Evolutionary conservation across 2,329 filamentous ascomycete species (phyloP).

Genomic region (Fusarium pilosicola): DNA sequence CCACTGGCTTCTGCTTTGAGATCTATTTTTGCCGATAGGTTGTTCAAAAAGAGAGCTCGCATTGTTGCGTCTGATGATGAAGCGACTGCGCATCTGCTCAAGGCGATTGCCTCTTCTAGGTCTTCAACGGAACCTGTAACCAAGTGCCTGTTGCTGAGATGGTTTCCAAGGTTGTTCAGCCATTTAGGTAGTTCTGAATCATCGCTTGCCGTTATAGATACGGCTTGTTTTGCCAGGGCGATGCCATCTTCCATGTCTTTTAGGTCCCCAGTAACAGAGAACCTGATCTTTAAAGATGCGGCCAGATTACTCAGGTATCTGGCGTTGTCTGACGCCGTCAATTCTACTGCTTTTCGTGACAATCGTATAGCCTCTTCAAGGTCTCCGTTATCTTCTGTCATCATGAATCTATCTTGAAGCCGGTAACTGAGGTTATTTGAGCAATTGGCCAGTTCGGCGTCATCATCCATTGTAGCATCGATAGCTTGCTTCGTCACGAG

Average conservation of each 20-base stretch:
- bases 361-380: neutral
- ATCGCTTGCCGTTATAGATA: neutral
- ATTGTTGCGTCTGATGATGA: rapidly evolving
- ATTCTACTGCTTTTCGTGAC: neutral
- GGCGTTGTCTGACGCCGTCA: neutral
- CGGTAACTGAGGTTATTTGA: neutral
- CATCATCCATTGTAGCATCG: neutral
- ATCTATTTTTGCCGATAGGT: neutral
- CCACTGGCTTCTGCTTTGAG: neutral
- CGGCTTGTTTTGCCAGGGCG: neutral
- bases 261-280: neutral
- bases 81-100: neutral
- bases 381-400: neutral
- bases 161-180: neutral
- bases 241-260: neutral
- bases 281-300: neutral
- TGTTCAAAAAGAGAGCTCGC: neutral
- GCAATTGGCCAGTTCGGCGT: neutral
- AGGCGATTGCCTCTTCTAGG: neutral
- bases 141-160: neutral
- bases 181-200: neutral
- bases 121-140: neutral
- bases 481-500: neutral
- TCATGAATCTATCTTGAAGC: neutral
- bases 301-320: neutral